These are phyloP conservation scores for Citrus reticulata DNA, from an alignment of 345 rosid species.

Conservation along the genomic window DNA sequence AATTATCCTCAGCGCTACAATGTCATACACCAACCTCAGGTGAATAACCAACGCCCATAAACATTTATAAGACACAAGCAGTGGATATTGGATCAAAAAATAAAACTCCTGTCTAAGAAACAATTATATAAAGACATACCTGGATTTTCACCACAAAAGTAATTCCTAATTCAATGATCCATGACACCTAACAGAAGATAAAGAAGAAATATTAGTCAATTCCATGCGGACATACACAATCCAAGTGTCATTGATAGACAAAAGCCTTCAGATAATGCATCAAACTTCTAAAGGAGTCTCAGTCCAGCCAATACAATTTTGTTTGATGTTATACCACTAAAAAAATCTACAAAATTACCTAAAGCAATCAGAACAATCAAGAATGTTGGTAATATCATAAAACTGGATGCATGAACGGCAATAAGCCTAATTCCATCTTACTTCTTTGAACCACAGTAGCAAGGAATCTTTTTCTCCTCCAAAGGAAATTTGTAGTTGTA, in stretches of 20 bases:
- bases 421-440: conserved; percentile 34
- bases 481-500: conserved; percentile 97
- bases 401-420: neutral
- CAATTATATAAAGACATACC: conserved; percentile 24
- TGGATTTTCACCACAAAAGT: conserved; percentile 9
- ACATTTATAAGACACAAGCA: neutral
- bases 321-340: neutral
- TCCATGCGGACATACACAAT: neutral
- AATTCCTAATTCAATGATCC: conserved; percentile 77
- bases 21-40: neutral
- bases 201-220: neutral
- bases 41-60: conserved; percentile 15
- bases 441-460: conserved; percentile 95
- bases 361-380: conserved; percentile 2
- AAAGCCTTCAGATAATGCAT: neutral
- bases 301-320: neutral
- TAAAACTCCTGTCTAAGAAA: neutral
- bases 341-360: neutral
- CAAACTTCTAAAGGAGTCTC: neutral
- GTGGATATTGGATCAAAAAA: neutral
- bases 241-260: neutral
- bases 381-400: conserved; percentile 1
- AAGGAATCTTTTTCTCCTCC: conserved; percentile 94
- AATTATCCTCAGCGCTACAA: neutral
- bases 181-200: conserved; percentile 60